Evolutionary conservation across 768 basidiomycete species (phyloP), one percentile per base, ranked within the genome.

Genomic region (Termitomyces sp.): DNA sequence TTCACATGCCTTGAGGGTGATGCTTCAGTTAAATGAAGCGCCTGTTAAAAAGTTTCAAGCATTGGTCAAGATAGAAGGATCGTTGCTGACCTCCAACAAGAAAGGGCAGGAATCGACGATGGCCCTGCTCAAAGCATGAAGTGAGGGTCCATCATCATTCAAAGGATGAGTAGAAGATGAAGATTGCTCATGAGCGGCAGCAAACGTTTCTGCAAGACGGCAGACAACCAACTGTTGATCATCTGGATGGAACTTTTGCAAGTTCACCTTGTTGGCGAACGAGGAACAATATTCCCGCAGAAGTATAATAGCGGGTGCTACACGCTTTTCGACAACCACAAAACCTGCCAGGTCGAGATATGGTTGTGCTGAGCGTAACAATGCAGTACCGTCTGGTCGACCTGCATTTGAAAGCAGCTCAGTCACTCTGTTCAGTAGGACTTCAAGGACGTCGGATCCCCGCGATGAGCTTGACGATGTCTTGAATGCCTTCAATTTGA

Each of bases 241-340:
- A 34, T 75, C 71, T 34, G 69, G 68, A 3, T 68, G 60, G 5
- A 85, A 74, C 55, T 75, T 77, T 53, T 76, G 75, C 26, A 86
- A 67, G 24, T 74, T 75, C 55, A 77, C 68, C 63, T 79, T 85
- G 39, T 77, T 71, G 41, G 80, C 67, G 26, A 76, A 57, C 51
- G 68, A 56, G 43, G 70, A 66, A 64, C 76, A 74, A 59, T 84
- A 87, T 62, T 84, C 84, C 29, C 74, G 79, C 36, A 87, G 66
- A 16, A 88, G 69, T 50, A 74, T 73, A 29, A 73, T 63, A 16
- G 84, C 71, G 7, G 77, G 71, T 1, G 76, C 74, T 27, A 76
- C 65, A 36, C 65, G 71, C 60, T 72, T 74, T 41, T 77, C 73
- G 41, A 81, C 64, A 44, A 72, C 74, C 22, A 83, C 53, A 46